Evolutionary conservation across 2,329 filamentous ascomycete species (phyloP), one percentile per base, ranked within the genome.

Genomic region (Botrytis cinerea): DNA sequence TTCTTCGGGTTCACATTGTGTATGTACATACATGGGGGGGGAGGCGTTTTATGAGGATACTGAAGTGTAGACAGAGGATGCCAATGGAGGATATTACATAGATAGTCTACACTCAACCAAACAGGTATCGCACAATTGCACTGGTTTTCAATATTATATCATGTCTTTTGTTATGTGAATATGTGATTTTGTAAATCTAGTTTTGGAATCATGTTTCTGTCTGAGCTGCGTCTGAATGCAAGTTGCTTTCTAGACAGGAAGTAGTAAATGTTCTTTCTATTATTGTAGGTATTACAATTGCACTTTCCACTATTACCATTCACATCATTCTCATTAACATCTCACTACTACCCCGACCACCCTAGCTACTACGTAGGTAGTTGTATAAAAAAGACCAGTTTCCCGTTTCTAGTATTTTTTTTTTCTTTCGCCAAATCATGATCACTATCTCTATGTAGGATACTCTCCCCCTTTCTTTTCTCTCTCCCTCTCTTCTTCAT

Each of bases 21-120:
- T 18, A 43, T 20, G 40, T 57, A 57, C 51, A 57, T 14, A 57
- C 51, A 57, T 28, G 25, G 46, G 66, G 28, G 28, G 10, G 48
- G 38, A 38, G 66, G 66, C 66, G 66, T 68, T 68, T 25, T 57
- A 32, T 20, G 66, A 20, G 40, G 25, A 54, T 43, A 57, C 66
- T 68, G 6, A 68, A 32, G 66, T 32, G 66, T 57, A 57, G 66
- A 57, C 66, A 16, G 1, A 22, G 40, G 18, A 57, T 57, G n/a
- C 43, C 66, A 43, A 25, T 67, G 18, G 43, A 68, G 66, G 66
- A 68, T 68, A 68, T 43, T 43, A 32, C n/a, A 57, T 57, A 57
- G 25, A 57, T 57, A 35, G 66, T 57, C 66, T 43, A 14, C 66
- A 25, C 8, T 68, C 48, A 28, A 22, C 40, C 40, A 38, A 32